These are phyloP conservation scores for Penicillium taxi DNA, from an alignment of 495 filamentous ascomycete genomes.

Conservation along the genomic window DNA sequence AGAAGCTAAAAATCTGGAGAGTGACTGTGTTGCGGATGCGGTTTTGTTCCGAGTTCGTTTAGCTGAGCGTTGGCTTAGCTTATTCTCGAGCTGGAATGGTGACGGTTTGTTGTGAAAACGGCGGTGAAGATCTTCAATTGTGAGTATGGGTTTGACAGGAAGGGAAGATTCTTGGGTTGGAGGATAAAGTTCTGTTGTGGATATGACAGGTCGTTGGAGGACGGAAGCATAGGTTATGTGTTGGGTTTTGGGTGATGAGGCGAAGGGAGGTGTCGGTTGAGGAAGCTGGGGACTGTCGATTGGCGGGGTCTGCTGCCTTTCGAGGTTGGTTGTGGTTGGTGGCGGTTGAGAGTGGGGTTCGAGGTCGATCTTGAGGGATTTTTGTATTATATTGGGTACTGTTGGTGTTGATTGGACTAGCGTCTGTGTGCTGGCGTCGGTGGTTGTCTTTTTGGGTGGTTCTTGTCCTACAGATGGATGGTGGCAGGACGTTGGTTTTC, in stretches of 20 bases:
- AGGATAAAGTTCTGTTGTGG: constrained; percentile 1
- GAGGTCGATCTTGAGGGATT: neutral
- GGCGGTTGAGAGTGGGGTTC: neutral
- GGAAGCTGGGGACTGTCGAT: constrained; percentile 4
- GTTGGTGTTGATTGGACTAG: too few relatives aligned
- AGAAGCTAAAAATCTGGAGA: constrained; percentile 5
- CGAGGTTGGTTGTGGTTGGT: constrained; percentile 5
- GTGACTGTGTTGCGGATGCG: constrained; percentile 5
- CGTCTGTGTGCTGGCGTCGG: too few relatives aligned
- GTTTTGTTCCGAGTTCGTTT: constrained; percentile 5
- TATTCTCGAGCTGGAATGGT: constrained; percentile 9
- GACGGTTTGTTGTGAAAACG: constrained; percentile 9
- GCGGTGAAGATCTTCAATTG: constrained; percentile 11
- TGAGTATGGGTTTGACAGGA: constrained; percentile 8
- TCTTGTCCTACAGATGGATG: too few relatives aligned
- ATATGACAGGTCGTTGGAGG: constrained; percentile 4
- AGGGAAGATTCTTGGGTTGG: constrained; percentile 1
- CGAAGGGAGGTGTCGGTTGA: constrained; percentile 1
- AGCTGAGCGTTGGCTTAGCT: constrained; percentile 3
- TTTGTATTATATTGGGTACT: too few relatives aligned
- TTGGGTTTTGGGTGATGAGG: constrained; percentile 4
- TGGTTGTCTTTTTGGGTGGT: too few relatives aligned
- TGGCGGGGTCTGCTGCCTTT: constrained; percentile 1
- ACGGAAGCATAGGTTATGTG: constrained; percentile 6
- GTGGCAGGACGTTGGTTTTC: too few relatives aligned